Conservation (phyloP, 1,139 yeast species). For the Blastobotrys malaysiensis region DNA sequence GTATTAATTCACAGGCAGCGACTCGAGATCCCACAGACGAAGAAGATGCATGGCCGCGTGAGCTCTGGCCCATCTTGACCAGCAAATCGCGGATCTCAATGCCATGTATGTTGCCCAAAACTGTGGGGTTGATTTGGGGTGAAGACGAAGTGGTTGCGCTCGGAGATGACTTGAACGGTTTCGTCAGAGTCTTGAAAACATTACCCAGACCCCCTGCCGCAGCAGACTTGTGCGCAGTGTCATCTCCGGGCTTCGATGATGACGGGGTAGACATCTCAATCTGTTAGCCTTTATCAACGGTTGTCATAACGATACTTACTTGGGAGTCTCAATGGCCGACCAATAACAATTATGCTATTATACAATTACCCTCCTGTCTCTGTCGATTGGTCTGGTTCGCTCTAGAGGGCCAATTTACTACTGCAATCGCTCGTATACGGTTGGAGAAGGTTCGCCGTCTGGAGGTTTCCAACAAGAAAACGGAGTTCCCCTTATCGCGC, state of each 20-base stretch:
- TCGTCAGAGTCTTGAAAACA: constrained; percentile 52
- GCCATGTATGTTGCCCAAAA: constrained; percentile 58
- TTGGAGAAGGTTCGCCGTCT: background rate
- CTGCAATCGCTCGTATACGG: background rate
- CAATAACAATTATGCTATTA: background rate
- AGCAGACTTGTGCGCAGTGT: constrained; percentile 20
- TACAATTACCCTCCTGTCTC: background rate
- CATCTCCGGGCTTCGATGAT: background rate
- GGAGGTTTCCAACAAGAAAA: background rate
- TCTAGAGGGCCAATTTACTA: background rate
- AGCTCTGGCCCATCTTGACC: constrained; percentile 37
- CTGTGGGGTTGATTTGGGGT: constrained; percentile 46
- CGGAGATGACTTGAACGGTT: constrained; percentile 40
- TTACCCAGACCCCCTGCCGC: constrained; percentile 24
- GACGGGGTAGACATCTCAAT: background rate
- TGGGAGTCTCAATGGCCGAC: background rate
- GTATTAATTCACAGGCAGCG: constrained; percentile 48
- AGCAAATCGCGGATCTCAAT: constrained; percentile 46
- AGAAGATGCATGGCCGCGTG: background rate
- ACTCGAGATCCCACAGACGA: constrained; percentile 40
- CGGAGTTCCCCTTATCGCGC: background rate
- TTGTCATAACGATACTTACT: background rate
- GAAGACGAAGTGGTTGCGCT: constrained; percentile 20
- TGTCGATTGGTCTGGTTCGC: background rate
- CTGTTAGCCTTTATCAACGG: background rate